Evolutionary conservation across 257 asterid species (phyloP).

Genomic region (Nicotiana sylvestris): DNA sequence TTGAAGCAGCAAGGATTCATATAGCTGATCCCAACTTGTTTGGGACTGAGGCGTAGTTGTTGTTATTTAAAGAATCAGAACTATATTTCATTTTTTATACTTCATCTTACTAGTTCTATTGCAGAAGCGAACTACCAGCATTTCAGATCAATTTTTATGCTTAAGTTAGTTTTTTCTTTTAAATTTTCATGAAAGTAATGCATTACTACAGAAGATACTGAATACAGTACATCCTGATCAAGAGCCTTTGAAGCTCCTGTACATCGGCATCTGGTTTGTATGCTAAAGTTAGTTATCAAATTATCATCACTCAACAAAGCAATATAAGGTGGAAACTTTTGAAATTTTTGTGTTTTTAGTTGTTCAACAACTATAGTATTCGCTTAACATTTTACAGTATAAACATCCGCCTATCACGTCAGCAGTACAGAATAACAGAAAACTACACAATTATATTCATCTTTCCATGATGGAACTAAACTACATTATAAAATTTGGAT

Average conservation of each 20-base stretch:
- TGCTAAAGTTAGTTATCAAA: not conserved
- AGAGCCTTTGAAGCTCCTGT: not conserved
- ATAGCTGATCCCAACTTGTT: too few species aligned
- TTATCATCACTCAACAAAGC: not conserved
- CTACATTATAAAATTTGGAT: not conserved
- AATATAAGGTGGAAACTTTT: not conserved
- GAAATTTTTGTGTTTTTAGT: not conserved
- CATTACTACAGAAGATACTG: not conserved
- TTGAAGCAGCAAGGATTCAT: too few species aligned
- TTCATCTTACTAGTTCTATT: not conserved
- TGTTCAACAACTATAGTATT: not conserved
- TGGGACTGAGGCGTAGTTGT: too few species aligned
- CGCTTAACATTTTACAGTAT: not conserved
- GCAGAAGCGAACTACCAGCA: not conserved
- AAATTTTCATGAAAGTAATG: not conserved
- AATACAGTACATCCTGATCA: not conserved
- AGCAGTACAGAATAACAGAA: not conserved
- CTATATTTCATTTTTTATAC: not conserved
- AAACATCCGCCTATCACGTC: not conserved
- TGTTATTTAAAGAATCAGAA: not conserved
- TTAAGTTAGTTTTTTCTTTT: not conserved
- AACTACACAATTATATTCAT: not conserved
- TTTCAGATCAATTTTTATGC: not conserved
- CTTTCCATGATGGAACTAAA: not conserved
- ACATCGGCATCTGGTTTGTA: not conserved